Evolutionary conservation across 2,329 filamentous ascomycete species (phyloP), one percentile per base, ranked within the genome.

Genomic region (Fusarium graminum): DNA sequence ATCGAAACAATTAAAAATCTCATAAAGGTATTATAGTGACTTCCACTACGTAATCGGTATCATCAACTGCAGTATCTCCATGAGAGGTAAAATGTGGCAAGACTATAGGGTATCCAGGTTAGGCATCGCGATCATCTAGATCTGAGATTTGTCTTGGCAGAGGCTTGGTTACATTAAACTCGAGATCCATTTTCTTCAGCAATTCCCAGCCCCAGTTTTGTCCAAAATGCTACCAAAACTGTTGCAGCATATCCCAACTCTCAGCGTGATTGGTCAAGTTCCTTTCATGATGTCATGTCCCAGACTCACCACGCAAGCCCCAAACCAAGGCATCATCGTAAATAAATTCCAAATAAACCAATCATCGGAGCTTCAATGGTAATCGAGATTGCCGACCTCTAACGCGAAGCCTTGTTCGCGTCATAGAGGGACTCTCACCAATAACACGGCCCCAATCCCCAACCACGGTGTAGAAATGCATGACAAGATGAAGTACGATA

Each of bases 281-380:
- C n/a, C 16, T n/a, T 11, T 34, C n/a, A 13, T 52, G 50, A 52
- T 52, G 50, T 52, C 50, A 34, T 43, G 41, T 34, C 14, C 14
- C 30, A 45, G 41, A 22, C 29, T 45, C 40, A 46, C 34, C n/a
- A 29, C 39, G 52, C 56, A 59, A 47, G 11, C 45, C 29, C 34
- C 25, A 57, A 34, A 42, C 29, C 45, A 66, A 41, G 38, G 58
- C 63, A 67, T 63, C 63, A 51, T 66, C 14, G 40, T 25, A 43
- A 22, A 25, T 22, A 11, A 25, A 32, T 30, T 47, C 17, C 12
- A 28, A 29, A 59, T 49, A 43, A 34, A 25, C 63, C 64, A 64
- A 67, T 67, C 44, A 67, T 38, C 30, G 30, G 10, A 38, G 6
- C 54, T 34, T 11, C 7, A 60, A 67, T 60, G 39, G 39, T 64